Evolutionary conservation across 2,329 filamentous ascomycete genomes (phyloP), one percentile per base, ranked within the genome.

Genomic region (Aspergillus puulaauensis): DNA sequence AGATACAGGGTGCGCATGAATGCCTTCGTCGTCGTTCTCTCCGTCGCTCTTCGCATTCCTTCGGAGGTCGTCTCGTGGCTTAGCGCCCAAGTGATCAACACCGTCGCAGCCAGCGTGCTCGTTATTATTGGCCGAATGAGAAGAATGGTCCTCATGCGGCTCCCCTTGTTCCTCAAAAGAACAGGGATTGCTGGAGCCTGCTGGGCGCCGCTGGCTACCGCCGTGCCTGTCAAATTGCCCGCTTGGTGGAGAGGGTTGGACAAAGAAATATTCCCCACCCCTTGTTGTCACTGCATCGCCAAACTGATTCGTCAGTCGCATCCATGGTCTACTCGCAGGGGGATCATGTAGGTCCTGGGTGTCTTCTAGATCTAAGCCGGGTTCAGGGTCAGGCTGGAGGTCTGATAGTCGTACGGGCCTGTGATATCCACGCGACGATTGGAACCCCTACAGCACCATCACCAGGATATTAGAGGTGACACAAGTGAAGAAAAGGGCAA

Each of bases 401-500:
- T 62, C 63, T 47, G 61, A 55, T 50, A 63, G 60, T 57, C 66
- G 49, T 61, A 66, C 51, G 52, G 65, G 67, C 53, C 61, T 65
- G 58, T 69, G 68, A 57, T 65, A 61, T 52, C 65, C 64, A 61
- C 60, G 65, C 52, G 57, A 58, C 47, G 69, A 65, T 61, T 70
- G 64, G 54, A 62, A 66, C 61, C 59, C 71, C 71, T 73, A 73
- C 68, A 70, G 45, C 37, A 55, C 45, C 17, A 50, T 35, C 54
- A 68, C 67, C 66, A 67, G 64, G 63, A 66, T 62, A 71, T 71
- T 67, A 72, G 69, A 71, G 66, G 52, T 23, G 41, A 62, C 33
- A 37, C 45, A 43, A 35, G 35, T 39, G 50, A 51, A 50, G 27
- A 45, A 49, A 39, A 46, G 39, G n/a, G 39, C 23, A 40, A 47